Percentiles rank a stretch among this genome's conserved stretches.
phyloP scores from a whole-genome alignment of 306 rosid species.

The Rosa chinensis region DNA sequence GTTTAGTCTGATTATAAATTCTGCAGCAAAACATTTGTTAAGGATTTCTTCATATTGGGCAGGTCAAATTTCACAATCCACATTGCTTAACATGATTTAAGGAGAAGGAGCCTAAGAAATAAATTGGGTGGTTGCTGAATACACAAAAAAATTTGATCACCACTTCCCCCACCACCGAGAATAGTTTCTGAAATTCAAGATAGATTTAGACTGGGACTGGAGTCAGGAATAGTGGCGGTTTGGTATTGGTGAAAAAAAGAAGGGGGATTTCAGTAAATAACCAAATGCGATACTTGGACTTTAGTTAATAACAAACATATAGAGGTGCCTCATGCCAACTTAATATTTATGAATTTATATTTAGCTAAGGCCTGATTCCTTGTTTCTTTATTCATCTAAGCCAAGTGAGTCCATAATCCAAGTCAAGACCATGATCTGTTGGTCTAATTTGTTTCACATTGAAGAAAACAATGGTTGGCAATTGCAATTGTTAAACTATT shows the following conservation, averaged over 20 bases:
- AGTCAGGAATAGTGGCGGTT: neutral
- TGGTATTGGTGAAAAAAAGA: neutral
- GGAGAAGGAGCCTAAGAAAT: neutral
- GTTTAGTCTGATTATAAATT: neutral
- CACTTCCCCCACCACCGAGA: neutral
- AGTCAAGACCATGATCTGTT: conserved; percentile 39
- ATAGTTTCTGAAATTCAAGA: neutral
- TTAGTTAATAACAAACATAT: neutral
- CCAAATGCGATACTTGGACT: too few relatives aligned
- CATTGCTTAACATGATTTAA: neutral
- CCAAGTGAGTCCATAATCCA: conserved; percentile 30
- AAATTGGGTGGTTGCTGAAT: neutral
- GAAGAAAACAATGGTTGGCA: conserved; percentile 29
- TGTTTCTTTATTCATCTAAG: neutral
- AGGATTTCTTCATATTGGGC: neutral
- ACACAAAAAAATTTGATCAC: neutral
- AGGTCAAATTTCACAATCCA: conserved; percentile 4
- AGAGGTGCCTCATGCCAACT: neutral
- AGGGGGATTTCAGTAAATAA: too few relatives aligned
- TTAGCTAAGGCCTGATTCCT: neutral
- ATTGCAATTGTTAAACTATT: conserved; percentile 24
- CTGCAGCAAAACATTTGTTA: conserved; percentile 4
- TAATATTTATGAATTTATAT: neutral
- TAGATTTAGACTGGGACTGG: neutral
- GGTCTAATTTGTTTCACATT: conserved; percentile 38